Base-by-base conservation (phyloP, 192 early-diverging fungal species). In the Gaertneriomyces semiglobifer region DNA sequence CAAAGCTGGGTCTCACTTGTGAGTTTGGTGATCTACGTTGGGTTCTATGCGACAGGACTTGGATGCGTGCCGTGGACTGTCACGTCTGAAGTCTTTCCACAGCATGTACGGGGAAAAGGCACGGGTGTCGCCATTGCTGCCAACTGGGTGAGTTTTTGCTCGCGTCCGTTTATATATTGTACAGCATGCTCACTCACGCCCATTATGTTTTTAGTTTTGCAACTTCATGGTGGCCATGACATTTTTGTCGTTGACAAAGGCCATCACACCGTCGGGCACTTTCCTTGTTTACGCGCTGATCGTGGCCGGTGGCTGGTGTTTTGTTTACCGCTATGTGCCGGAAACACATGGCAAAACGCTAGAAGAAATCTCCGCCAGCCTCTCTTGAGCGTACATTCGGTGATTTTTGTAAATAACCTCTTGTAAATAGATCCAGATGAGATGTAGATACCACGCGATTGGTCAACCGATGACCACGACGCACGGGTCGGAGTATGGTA, bases 61-160 rank as follows among this genome's bases (percentile, higher is more conserved):
- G 60, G 60, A 44, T 61, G 60, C 41, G 60, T 61, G 12, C 60
- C 60, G 4, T 61, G 60, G 60, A 41, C 25, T 4, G 12, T 61
- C 60, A 61, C 45, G 19, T 61, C 60, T 0, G 60, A 61, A 46
- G 45, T 61, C 38, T 45, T 61, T 4, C 60, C 60, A 14, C 44
- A 18, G 5, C 14, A 61, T 18, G 45, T 61, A 48, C 60, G 60
- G 40, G 60, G 60, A 14, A 61, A 61, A 44, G 60, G 60, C 4
- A n/a, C 60, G 4, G 60, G 60, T 7, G 38, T 61, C 25, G 60
- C 60, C 6, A 61, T 61, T 11, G 60, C 60, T 16, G 38, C 41
- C 42, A 61, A 61, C 45, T 61, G 60, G 60, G 42, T n/a, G n/a
- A n/a, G n/a, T n/a, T n/a, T n/a, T n/a, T n/a, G n/a, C n/a, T n/a